Evolutionary conservation across 805 yeast genomes (phyloP).

Genomic region (Saccharomycopsis fodiens): DNA sequence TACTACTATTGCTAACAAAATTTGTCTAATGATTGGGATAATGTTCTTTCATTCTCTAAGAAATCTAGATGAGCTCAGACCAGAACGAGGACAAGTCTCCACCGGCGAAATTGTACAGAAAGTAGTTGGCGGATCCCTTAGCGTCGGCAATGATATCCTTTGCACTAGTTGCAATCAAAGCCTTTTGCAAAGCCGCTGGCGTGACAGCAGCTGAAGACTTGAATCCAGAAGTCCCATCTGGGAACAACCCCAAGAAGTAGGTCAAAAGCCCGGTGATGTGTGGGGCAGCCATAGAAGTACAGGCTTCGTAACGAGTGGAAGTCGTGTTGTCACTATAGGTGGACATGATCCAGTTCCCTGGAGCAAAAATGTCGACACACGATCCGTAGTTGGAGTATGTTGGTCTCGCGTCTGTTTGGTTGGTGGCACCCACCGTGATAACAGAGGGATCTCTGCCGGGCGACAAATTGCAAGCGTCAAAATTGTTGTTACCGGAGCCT

Average conservation of each 20-base stretch:
- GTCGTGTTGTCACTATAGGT: slow-evolving; percentile 46
- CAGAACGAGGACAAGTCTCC: slow-evolving; percentile 60
- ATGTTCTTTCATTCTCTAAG: no score
- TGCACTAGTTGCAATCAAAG: slow-evolving; percentile 60
- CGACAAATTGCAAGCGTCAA: no score
- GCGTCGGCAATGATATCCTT: slow-evolving; percentile 54
- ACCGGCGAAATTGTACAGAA: slow-evolving; percentile 79
- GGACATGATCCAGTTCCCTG: slow-evolving; percentile 48
- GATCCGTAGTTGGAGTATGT: slow-evolving; percentile 46
- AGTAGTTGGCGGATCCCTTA: slow-evolving; percentile 63
- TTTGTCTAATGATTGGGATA: no score
- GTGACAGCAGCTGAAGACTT: slow-evolving; percentile 38
- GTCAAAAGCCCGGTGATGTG: slow-evolving; percentile 83
- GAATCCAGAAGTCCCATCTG: slow-evolving; percentile 43
- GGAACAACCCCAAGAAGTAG: slow-evolving; percentile 81
- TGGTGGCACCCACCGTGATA: slow-evolving; percentile 46
- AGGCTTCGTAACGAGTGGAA: slow-evolving; percentile 47
- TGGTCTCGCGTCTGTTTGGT: no score
- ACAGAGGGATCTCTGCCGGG: slow-evolving; percentile 47
- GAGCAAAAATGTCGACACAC: slow-evolving; percentile 47
- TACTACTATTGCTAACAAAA: no score
- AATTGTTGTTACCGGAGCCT: no score
- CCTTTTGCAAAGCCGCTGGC: slow-evolving; percentile 69
- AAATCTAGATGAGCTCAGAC: no score
- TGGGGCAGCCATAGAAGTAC: slow-evolving; percentile 60